These are phyloP conservation scores for Taiozyma sp. DNA, from an alignment of 1,139 yeast species.

Conservation along the genomic window DNA sequence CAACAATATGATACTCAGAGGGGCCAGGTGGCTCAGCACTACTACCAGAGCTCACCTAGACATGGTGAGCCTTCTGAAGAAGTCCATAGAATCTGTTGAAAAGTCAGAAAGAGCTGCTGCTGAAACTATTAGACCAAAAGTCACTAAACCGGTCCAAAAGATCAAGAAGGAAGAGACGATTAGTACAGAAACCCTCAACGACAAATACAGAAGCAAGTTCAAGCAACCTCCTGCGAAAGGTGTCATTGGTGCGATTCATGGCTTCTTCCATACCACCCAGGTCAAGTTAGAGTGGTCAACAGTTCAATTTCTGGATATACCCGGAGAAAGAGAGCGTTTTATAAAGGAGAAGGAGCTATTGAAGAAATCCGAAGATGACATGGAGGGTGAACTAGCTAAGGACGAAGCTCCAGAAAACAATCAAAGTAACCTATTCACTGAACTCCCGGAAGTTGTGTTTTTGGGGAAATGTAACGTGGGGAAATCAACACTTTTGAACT, in stretches of 20 bases:
- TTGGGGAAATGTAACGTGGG: constrained; percentile 85
- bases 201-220: constrained; percentile 14
- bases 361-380: constrained; percentile 12
- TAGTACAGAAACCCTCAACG: constrained; percentile 8
- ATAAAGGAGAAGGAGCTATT: constrained; percentile 24
- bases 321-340: constrained; percentile 45
- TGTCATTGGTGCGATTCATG: constrained; percentile 24
- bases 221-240: constrained; percentile 35
- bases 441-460: constrained; percentile 64
- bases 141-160: neutral
- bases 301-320: constrained; percentile 47
- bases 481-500: constrained; percentile 70
- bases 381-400: constrained; percentile 3
- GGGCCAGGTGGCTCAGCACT: neutral
- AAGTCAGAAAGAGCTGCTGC: neutral
- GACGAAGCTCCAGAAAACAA: neutral
- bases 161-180: neutral
- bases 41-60: neutral
- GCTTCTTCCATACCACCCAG: constrained; percentile 42
- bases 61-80: constrained; percentile 5
- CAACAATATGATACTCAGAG: neutral
- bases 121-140: neutral
- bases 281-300: constrained; percentile 58
- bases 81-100: constrained; percentile 4
- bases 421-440: constrained; percentile 5